These are phyloP conservation scores for Trichosporon inkin DNA, from an alignment of 1,284 basidiomycete genomes.

Conservation along the genomic window DNA sequence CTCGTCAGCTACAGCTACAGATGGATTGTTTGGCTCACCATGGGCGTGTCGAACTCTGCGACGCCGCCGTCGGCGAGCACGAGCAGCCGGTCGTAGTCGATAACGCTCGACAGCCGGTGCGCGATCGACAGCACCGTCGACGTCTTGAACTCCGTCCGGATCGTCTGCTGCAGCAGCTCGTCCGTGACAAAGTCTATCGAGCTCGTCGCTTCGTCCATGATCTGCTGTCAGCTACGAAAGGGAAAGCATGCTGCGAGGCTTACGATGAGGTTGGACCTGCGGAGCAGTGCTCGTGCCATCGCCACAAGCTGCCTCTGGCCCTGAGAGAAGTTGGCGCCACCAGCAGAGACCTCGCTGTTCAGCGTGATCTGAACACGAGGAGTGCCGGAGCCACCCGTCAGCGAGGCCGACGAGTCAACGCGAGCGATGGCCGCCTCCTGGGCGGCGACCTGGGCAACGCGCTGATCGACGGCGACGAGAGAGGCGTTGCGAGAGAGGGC, in stretches of 20 bases:
- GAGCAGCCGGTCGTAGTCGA: conserved; percentile 74
- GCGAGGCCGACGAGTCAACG: not conserved
- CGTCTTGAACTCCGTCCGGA: conserved; percentile 70
- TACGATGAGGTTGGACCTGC: conserved; percentile 66
- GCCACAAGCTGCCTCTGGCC: conserved; percentile 80
- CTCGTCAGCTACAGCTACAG: conserved; percentile 9
- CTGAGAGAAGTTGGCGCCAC: conserved; percentile 77
- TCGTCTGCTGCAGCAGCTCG: conserved; percentile 68
- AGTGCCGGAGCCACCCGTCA: not conserved
- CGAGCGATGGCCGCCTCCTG: conserved; percentile 10
- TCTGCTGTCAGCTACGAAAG: conserved; percentile 33
- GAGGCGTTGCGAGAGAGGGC: not conserved
- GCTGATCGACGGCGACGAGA: not conserved
- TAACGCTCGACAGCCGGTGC: conserved; percentile 63
- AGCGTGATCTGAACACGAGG: conserved; percentile 57
- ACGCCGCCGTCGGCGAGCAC: conserved; percentile 74
- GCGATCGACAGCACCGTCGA: conserved; percentile 81
- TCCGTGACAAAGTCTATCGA: conserved; percentile 71
- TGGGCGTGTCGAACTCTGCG: conserved; percentile 77
- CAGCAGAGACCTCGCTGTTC: conserved; percentile 68
- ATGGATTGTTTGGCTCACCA: conserved; percentile 34
- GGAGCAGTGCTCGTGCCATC: conserved; percentile 63
- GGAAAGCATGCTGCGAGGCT: conserved; percentile 13
- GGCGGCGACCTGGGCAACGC: not conserved
- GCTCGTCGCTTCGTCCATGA: conserved; percentile 79